A percentile compares a stretch with the other conserved stretches of the same genome.
phyloP scores from a whole-genome alignment of 2,329 filamentous ascomycete genomes.

The Exophiala spinifera region DNA sequence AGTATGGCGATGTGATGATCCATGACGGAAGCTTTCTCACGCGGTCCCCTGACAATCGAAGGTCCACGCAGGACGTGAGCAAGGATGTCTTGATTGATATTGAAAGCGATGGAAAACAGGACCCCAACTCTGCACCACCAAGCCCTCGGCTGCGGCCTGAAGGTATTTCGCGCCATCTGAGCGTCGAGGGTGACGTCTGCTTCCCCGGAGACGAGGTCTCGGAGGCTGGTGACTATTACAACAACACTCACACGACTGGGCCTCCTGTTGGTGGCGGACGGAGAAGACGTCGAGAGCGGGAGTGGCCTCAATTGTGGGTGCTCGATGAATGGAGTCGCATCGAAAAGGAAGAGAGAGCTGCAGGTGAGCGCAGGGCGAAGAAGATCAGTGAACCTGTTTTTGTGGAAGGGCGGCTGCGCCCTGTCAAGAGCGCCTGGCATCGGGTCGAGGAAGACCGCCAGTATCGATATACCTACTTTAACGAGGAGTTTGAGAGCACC shows the following conservation, averaged over 20 bases:
- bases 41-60: conserved; percentile 37
- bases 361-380: conserved; percentile 73
- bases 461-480: conserved; percentile 97
- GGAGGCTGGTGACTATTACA: conserved; percentile 71
- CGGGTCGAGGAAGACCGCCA: conserved; percentile 83
- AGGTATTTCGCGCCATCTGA: conserved; percentile 40
- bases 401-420: conserved; percentile 82
- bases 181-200: conserved; percentile 84
- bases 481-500: conserved; percentile 91
- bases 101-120: conserved; percentile 33
- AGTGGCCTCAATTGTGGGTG: conserved; percentile 82
- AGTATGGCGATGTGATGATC: conserved; percentile 50
- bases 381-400: conserved; percentile 92
- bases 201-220: conserved; percentile 79
- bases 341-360: conserved; percentile 83
- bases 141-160: conserved; percentile 39
- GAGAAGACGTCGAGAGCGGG: conserved; percentile 61
- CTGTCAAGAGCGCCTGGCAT: conserved; percentile 73
- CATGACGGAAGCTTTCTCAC: conserved; percentile 41
- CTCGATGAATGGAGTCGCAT: conserved; percentile 86
- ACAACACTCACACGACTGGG: conserved; percentile 48
- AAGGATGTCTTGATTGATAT: conserved; percentile 47
- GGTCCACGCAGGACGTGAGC: conserved; percentile 31
- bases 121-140: conserved; percentile 36
- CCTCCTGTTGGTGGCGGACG: conserved; percentile 38